A percentile compares a stretch with the other conserved stretches of the same genome.
phyloP scores from a whole-genome alignment of 805 yeast genomes.

The Isabelozyma rhagii region DNA sequence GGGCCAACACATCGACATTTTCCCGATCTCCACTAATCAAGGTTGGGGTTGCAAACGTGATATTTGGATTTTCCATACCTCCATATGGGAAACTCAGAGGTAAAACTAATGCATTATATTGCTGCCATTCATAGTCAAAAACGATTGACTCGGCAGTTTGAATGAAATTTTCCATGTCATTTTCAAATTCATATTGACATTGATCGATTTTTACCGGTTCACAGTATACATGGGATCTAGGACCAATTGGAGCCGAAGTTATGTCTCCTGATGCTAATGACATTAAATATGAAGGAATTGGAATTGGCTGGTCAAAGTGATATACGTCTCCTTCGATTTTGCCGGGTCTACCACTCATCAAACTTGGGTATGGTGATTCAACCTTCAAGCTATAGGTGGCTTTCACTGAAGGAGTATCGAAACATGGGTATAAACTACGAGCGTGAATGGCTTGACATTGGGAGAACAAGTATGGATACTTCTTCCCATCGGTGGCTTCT shows the following conservation, averaged over 20 bases:
- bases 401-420: constrained; percentile 86
- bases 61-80: constrained; percentile 93
- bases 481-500: constrained; percentile 69
- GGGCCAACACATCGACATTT: constrained; percentile 87
- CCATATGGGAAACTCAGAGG: constrained; percentile 84
- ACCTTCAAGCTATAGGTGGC: constrained; percentile 58
- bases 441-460: constrained; percentile 94
- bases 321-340: constrained; percentile 22
- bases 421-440: constrained; percentile 81
- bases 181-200: constrained; percentile 76
- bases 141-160: constrained; percentile 72
- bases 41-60: constrained; percentile 89
- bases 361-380: constrained; percentile 62
- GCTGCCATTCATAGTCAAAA: constrained; percentile 80
- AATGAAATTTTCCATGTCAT: constrained; percentile 78
- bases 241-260: constrained; percentile 67
- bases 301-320: constrained; percentile 67
- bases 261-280: constrained; percentile 86
- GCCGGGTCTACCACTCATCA: constrained; percentile 60
- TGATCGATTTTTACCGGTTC: constrained; percentile 68
- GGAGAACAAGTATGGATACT: constrained; percentile 71
- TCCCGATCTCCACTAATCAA: constrained; percentile 79
- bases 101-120: constrained; percentile 74
- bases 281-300: constrained; percentile 81
- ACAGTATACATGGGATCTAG: constrained; percentile 78